Evolutionary conservation across 805 yeast genomes (phyloP), one percentile per base, ranked within the genome.

Genomic region (Wickerhamiella brachini): DNA sequence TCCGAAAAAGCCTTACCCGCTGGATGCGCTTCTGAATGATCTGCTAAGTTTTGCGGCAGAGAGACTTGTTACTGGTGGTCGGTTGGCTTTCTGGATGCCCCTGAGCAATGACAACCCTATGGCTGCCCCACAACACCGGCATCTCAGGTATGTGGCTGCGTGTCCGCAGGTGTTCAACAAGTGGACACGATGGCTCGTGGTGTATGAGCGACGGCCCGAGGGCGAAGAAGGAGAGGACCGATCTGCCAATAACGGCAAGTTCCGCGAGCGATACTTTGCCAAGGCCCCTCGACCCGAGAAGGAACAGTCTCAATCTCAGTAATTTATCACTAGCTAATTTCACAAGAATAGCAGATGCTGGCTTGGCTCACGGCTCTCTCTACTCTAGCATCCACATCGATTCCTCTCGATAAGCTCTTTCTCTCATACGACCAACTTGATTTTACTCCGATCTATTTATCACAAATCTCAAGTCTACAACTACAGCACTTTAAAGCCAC

Each of bases 51-150:
- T 83, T 70, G 76, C 95, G 0, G 78, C 88, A 2, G 71, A 74
- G 13, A 76, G 89, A 58, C 71, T 93, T 50, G 85, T 84, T 0
- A 67, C 79, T 2, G 78, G 77, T 7, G 95, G 97, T 0, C 71
- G 97, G 56, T 71, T 93, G 37, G 85, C 93, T 24, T 89, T 88
- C 65, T 93, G 98, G 98, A 86, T 89, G 93, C 98, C 98, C 0
- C 83, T 95, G 1, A 95, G 96, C 1, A 88, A 89, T 63, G 95
- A 85, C 60, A 94, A 85, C 57, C 45, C 71, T 75, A 49, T 48
- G 13, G 34, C 49, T 9, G 53, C 57, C 8, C 97, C 97, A 5
- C 80, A 78, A 58, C 96, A 93, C 65, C 73, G 77, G 54, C 77
- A 76, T 44, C 65, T 93, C 52, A 83, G 84, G 59, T 71, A 88